phyloP scores from a whole-genome alignment of 805 yeast genomes.

The Monosporozyma aerobia region DNA sequence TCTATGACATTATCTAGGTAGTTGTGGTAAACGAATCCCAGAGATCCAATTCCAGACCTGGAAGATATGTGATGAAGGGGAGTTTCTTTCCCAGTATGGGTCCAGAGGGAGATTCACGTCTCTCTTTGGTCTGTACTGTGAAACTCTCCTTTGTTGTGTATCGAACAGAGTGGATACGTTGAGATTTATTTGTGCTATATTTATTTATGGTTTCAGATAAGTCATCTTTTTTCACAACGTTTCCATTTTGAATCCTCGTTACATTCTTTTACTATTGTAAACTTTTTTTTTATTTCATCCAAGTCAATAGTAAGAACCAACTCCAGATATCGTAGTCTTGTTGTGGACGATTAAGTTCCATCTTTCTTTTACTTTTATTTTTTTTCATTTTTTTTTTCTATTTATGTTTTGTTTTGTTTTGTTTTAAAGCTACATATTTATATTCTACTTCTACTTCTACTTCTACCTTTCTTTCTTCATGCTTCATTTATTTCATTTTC shows the following conservation, averaged over 20 bases:
- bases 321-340: neutral
- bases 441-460: neutral
- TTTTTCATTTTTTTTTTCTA: neutral
- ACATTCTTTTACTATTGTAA: slow-evolving; percentile 8
- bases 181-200: neutral
- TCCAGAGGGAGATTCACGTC: neutral
- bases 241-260: slow-evolving; percentile 29
- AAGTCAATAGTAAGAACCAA: neutral
- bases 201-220: neutral
- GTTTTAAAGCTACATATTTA: neutral
- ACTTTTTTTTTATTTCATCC: neutral
- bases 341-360: neutral
- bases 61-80: neutral
- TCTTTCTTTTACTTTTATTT: neutral
- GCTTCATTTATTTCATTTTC: neutral
- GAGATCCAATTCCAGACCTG: slow-evolving; percentile 23
- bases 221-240: slow-evolving; percentile 6
- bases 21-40: slow-evolving; percentile 52
- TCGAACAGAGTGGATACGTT: slow-evolving; percentile 21
- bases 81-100: neutral
- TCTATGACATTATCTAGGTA: slow-evolving; percentile 32
- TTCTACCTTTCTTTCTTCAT: neutral
- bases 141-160: slow-evolving; percentile 9
- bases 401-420: neutral
- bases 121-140: neutral